A percentile compares a stretch with the other conserved stretches of the same genome.
Conservation (phyloP, 371 early-diverging fungal genomes). For the Nosema muscidifuracis region DNA sequence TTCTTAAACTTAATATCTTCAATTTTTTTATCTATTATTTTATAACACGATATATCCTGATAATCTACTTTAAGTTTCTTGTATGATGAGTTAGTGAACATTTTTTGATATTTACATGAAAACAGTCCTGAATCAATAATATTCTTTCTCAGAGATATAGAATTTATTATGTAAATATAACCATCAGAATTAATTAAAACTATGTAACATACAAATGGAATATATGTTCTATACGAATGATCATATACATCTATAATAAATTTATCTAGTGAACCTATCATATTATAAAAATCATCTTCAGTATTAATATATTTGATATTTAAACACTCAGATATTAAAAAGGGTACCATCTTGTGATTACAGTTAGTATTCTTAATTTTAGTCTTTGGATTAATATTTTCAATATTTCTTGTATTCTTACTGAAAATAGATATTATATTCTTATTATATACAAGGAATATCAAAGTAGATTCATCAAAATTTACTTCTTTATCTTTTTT, state of each 20-base stretch:
- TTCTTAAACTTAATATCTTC: not conserved
- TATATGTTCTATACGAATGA: constrained; percentile 55
- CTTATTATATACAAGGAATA: not conserved
- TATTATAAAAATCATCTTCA: constrained; percentile 3
- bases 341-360: not conserved
- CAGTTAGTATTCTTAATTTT: not conserved
- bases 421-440: not conserved
- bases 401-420: no score
- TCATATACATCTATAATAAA: constrained; percentile 51
- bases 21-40: not conserved
- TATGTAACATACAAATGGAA: constrained; percentile 51
- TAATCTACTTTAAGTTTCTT: constrained; percentile 32
- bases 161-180: constrained; percentile 41
- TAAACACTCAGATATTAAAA: not conserved
- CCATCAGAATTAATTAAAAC: constrained; percentile 11
- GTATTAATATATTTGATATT: constrained; percentile 14
- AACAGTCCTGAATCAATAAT: constrained; percentile 26
- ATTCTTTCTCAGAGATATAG: constrained; percentile 24
- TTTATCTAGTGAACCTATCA: constrained; percentile 7
- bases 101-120: constrained; percentile 37
- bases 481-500: not conserved
- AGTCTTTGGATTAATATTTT: no score
- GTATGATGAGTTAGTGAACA: constrained; percentile 26
- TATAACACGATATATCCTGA: constrained; percentile 39
- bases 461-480: not conserved